These are phyloP conservation scores for Podospora sp. DNA, from an alignment of 495 filamentous ascomycete genomes.

Conservation along the genomic window DNA sequence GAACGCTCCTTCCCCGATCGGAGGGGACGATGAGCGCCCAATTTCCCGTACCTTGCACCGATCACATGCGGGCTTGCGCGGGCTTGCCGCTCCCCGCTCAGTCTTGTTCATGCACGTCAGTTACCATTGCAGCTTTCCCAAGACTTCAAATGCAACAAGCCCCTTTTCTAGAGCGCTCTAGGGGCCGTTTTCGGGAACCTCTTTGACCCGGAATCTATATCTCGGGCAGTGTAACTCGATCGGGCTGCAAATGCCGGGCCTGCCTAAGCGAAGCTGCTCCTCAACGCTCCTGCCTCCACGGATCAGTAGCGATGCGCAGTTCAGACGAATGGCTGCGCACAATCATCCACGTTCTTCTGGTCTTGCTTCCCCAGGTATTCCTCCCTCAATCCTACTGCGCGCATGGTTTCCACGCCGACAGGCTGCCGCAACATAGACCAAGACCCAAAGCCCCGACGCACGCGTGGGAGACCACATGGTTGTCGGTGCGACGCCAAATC, in stretches of 20 bases:
- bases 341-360: background rate
- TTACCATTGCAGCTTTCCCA: background rate
- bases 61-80: constrained; percentile 3
- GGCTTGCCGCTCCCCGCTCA: background rate
- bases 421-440: background rate
- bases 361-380: background rate
- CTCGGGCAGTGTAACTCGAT: background rate
- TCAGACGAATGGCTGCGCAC: background rate
- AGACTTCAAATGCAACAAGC: background rate
- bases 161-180: background rate
- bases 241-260: background rate
- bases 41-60: background rate
- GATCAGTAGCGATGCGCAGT: background rate
- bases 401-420: background rate
- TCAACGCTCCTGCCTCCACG: background rate
- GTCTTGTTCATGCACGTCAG: background rate
- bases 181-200: background rate
- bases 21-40: background rate
- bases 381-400: background rate
- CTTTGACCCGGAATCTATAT: background rate
- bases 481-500: background rate
- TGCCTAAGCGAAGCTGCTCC: background rate
- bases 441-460: background rate
- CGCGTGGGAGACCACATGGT: background rate
- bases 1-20: constrained; percentile 2